phyloP scores from a whole-genome alignment of 805 yeast genomes.

The Candida railenensis region DNA sequence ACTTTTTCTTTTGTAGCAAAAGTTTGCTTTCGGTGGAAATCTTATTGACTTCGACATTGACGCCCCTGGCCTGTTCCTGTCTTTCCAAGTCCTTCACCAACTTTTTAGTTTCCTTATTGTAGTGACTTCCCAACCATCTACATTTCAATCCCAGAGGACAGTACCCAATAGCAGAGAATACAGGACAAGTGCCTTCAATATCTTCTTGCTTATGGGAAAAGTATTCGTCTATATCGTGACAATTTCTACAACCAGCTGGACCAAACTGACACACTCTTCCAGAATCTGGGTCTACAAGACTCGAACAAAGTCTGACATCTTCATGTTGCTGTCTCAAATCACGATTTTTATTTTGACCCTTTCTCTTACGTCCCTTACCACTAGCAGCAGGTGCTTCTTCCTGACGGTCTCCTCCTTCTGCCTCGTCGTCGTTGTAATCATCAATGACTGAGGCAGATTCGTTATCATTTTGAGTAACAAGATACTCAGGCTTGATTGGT shows the following conservation, averaged over 20 bases:
- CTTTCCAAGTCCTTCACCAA: constrained; percentile 45
- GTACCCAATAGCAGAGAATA: constrained; percentile 73
- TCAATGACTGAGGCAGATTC: constrained; percentile 33
- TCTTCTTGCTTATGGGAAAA: constrained; percentile 68
- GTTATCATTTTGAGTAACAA: constrained; percentile 47
- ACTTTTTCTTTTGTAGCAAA: constrained; percentile 59
- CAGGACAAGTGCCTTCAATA: constrained; percentile 80
- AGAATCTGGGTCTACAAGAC: constrained; percentile 55
- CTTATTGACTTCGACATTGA: constrained; percentile 63
- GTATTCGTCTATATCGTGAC: constrained; percentile 72
- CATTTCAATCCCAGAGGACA: constrained; percentile 94
- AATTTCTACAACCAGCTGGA: constrained; percentile 66
- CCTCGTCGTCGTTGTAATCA: constrained; percentile 43
- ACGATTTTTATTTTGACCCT: constrained; percentile 85
- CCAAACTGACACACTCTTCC: constrained; percentile 59
- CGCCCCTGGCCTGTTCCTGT: constrained; percentile 27
- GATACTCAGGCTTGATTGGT: constrained; percentile 68
- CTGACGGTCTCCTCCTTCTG: constrained; percentile 42
- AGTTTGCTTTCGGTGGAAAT: constrained; percentile 47
- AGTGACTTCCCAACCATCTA: constrained; percentile 82
- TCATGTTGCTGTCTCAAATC: constrained; percentile 71
- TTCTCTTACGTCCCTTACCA: constrained; percentile 43
- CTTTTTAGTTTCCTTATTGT: constrained; percentile 42
- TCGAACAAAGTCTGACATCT: constrained; percentile 61
- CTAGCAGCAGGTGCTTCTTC: constrained; percentile 34